These are phyloP conservation scores for Lavandula angustifolia DNA, from an alignment of 257 asterid species.

Conservation along the genomic window DNA sequence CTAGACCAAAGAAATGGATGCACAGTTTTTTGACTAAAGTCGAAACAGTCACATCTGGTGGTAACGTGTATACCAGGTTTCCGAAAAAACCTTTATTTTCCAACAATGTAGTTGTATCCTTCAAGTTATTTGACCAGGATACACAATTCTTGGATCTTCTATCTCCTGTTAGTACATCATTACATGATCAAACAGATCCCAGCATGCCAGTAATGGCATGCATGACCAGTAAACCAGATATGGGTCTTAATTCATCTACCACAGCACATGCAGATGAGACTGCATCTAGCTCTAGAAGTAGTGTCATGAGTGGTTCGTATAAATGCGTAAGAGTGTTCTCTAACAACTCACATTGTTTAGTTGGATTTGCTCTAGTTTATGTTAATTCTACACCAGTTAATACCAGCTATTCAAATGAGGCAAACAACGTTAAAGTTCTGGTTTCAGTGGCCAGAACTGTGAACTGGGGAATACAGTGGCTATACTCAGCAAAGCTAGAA, in stretches of 20 bases:
- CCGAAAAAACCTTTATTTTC: conserved; percentile 58
- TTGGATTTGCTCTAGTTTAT: conserved; percentile 68
- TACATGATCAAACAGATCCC: conserved; percentile 38
- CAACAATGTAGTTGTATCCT: conserved; percentile 57
- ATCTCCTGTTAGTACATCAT: conserved; percentile 43
- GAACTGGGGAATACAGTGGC: conserved; percentile 86
- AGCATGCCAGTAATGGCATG: conserved; percentile 38
- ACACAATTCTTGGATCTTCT: conserved; percentile 54
- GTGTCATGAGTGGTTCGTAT: conserved; percentile 41
- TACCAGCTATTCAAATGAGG: conserved; percentile 41
- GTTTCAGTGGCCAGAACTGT: conserved; percentile 64
- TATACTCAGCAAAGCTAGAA: conserved; percentile 61
- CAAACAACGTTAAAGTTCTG: conserved; percentile 35
- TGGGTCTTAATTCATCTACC: conserved; percentile 28
- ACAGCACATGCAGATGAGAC: conserved; percentile 32
- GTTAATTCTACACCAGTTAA: conserved; percentile 34
- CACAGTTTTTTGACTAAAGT: conserved; percentile 62
- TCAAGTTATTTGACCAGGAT: conserved; percentile 62
- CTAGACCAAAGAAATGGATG: conserved; percentile 59
- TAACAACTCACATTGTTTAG: conserved; percentile 58
- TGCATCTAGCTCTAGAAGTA: conserved; percentile 37
- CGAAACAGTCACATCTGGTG: conserved; percentile 55
- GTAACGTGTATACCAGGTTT: conserved; percentile 54
- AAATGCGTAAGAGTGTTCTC: conserved; percentile 77
- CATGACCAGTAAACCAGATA: conserved; percentile 30